These are phyloP conservation scores for Lanmaoa pseudosensibilis DNA, from an alignment of 768 basidiomycete genomes.

Conservation along the genomic window DNA sequence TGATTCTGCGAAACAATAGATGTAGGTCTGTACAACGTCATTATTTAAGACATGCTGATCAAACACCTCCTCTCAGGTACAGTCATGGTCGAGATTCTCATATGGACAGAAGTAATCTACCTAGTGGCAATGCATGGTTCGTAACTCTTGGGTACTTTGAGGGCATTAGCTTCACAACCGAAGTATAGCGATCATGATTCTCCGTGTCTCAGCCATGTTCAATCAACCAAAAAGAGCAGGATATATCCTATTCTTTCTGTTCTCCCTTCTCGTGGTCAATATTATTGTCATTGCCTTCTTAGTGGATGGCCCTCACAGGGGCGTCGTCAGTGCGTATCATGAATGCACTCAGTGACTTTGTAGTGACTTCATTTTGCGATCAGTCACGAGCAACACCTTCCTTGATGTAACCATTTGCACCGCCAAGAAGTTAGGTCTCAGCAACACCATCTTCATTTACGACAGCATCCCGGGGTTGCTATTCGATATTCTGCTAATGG, in stretches of 20 bases:
- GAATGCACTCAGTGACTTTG: background rate
- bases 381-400: background rate
- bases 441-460: background rate
- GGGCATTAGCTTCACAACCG: background rate
- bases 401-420: background rate
- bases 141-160: background rate
- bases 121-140: background rate
- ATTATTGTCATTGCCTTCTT: background rate
- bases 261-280: background rate
- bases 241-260: slow-evolving; percentile 3
- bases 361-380: background rate
- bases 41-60: background rate
- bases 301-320: background rate
- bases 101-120: background rate
- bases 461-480: background rate
- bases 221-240: background rate
- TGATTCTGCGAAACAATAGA: background rate
- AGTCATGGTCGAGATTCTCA: background rate
- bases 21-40: background rate
- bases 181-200: slow-evolving; percentile 13
- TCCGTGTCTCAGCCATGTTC: slow-evolving; percentile 18
- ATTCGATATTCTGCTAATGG: slow-evolving; percentile 10
- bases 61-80: background rate
- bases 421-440: background rate
- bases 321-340: background rate